Conservation (phyloP, 805 yeast species). For the Hanseniaspora clermontiae region DNA sequence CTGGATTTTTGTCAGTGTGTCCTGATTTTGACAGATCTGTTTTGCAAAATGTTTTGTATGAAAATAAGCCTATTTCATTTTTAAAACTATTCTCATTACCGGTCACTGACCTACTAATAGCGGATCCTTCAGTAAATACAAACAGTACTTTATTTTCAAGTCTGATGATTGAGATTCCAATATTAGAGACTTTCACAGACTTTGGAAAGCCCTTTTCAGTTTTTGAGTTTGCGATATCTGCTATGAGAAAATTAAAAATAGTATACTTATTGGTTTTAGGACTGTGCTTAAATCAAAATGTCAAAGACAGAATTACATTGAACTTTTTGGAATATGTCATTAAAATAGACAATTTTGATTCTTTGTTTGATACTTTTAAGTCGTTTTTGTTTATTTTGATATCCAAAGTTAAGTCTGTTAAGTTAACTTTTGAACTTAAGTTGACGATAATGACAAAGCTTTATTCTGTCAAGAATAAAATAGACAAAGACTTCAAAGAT, state of each 20-base stretch:
- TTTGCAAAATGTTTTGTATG: not conserved
- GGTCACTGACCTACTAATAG: not conserved
- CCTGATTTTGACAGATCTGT: not conserved
- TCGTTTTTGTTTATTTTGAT: not conserved
- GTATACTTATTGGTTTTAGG: not conserved
- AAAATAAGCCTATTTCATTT: not conserved
- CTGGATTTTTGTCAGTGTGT: not conserved
- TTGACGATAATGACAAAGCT: not conserved
- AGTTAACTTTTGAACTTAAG: not conserved
- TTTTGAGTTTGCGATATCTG: not conserved
- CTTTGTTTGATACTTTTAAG: not conserved
- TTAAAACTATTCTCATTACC: not conserved
- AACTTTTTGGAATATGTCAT: not conserved
- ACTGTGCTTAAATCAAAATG: not conserved
- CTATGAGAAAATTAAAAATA: slow-evolving; percentile 2
- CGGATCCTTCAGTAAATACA: not conserved
- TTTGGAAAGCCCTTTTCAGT: not conserved
- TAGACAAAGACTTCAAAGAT: not conserved
- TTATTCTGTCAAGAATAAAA: not conserved
- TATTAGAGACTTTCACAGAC: not conserved
- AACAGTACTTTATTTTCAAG: not conserved
- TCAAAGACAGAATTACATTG: not conserved
- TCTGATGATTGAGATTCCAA: not conserved
- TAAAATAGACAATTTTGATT: not conserved
- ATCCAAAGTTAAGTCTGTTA: not conserved